Base-by-base conservation (phyloP, 768 basidiomycete species). In the Tubosaeta sp. region DNA sequence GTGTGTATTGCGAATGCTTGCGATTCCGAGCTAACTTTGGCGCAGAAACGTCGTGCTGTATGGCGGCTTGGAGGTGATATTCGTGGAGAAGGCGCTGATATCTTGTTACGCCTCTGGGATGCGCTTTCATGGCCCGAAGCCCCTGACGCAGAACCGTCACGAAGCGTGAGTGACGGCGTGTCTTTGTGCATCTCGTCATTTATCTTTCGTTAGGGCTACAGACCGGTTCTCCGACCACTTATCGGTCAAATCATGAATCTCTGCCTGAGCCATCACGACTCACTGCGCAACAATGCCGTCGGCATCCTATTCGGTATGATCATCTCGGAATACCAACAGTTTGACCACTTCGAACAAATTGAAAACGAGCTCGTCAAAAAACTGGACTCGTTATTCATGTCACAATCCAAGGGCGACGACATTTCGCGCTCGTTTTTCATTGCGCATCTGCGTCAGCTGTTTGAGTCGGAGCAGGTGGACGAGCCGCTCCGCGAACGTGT, bases 21-120 rank as follows among this genome's bases (percentile, higher is more conserved):
- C 29, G 18, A 49, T 49, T 21, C 35, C 27, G 12, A 39, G 31
- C 52, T 59, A 18, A 55, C 29, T 46, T 46, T 12, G 41, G 35
- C 42, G 30, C 51, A 96, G 90, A 92, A 92, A 84, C 88, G 93
- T 36, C 84, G 94, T 38, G 90, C 94, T 3, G 90, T 94, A 10
- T 97, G 94, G 94, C 82, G 91, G 32, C 80, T 97, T n/a, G 92
- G 90, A 6, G 94, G 94, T 24, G 95, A 98, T 70, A 83, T 97
- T 60, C 82, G 95, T 21, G 94, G 93, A 10, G 90, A 95, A 66
- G 94, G 93, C 14, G 87, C 93, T 2, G 73, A 80, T 6, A 83
- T 95, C 49, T 68, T 97, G 40, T 69, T 87, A 14, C 82, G 77
- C 29, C 71, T 94, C 6, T 98, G 95, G 95, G 82, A 88, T 60